These are phyloP conservation scores for Amaranthus palmeri DNA, from an alignment of 148 eudicot genomes.

Conservation along the genomic window DNA sequence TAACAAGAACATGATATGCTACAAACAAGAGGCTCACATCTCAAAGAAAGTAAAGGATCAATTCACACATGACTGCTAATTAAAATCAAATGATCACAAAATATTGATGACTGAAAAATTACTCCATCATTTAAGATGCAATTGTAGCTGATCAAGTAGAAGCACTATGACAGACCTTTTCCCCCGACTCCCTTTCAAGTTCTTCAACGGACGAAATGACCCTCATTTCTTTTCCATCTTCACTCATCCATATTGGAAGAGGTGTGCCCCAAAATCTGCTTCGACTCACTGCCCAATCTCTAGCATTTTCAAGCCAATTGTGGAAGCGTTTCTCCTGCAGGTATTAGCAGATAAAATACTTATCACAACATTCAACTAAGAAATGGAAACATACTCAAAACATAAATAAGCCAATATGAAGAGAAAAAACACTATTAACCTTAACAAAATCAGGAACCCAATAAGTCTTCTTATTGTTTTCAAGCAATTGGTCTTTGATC, in stretches of 20 bases:
- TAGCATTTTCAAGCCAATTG: constrained; percentile 98
- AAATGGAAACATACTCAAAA: background rate
- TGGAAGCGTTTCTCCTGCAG: constrained; percentile 90
- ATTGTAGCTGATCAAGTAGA: background rate
- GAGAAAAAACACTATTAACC: constrained; percentile 30
- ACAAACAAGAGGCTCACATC: background rate
- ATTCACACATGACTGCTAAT: background rate
- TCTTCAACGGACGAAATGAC: constrained; percentile 73
- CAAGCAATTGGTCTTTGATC: constrained; percentile 81
- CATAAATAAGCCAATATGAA: background rate
- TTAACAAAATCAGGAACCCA: constrained; percentile 99
- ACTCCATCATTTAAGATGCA: background rate
- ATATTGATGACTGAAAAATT: background rate
- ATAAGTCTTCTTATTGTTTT: constrained; percentile 77
- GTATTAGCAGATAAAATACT: background rate
- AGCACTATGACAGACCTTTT: constrained; percentile 41
- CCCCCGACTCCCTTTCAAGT: constrained; percentile 81
- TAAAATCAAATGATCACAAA: background rate
- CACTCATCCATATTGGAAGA: constrained; percentile 90
- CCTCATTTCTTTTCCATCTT: constrained; percentile 67
- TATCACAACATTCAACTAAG: background rate
- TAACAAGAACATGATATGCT: background rate
- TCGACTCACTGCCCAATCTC: constrained; percentile 98
- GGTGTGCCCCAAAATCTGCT: constrained; percentile 99
- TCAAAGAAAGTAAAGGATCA: no score